phyloP scores from a whole-genome alignment of 208 protist genomes.

The Trypanosoma platydactyli region DNA sequence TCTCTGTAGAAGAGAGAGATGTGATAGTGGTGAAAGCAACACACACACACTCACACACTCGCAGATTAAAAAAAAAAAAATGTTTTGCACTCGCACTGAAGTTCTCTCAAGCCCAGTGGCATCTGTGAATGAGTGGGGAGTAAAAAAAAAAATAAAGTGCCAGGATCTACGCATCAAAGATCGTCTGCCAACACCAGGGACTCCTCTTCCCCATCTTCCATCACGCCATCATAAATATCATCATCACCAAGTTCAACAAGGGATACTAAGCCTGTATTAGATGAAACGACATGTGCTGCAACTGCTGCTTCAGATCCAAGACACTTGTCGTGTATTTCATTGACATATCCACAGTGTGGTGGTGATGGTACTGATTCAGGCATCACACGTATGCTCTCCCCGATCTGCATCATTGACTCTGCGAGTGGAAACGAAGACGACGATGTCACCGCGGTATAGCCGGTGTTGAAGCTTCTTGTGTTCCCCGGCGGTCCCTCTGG shows the following conservation, averaged over 20 bases:
- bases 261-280: neutral
- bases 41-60: too few relatives aligned
- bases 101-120: too few relatives aligned
- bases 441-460: neutral
- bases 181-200: constrained; percentile 73
- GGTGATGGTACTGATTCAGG: neutral
- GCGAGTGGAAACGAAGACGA: constrained; percentile 3
- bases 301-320: constrained; percentile 7
- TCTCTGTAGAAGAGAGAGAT: too few relatives aligned
- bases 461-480: neutral
- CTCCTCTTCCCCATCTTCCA: constrained; percentile 24
- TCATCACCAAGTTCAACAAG: constrained; percentile 30
- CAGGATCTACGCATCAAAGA: constrained; percentile 32
- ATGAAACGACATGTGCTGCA: neutral
- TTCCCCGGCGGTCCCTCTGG: constrained; percentile 38
- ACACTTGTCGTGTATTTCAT: constrained; percentile 8
- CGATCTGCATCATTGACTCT: neutral
- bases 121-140: neutral
- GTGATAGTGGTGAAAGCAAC: too few relatives aligned
- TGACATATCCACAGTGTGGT: neutral
- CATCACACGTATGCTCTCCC: neutral
- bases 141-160: constrained; percentile 26
- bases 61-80: constrained; percentile 18
- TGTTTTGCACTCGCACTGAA: neutral
- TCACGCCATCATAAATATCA: too few relatives aligned